Evolutionary conservation across 2,329 filamentous ascomycete genomes (phyloP).

Genomic region (Diaporthe sp.): DNA sequence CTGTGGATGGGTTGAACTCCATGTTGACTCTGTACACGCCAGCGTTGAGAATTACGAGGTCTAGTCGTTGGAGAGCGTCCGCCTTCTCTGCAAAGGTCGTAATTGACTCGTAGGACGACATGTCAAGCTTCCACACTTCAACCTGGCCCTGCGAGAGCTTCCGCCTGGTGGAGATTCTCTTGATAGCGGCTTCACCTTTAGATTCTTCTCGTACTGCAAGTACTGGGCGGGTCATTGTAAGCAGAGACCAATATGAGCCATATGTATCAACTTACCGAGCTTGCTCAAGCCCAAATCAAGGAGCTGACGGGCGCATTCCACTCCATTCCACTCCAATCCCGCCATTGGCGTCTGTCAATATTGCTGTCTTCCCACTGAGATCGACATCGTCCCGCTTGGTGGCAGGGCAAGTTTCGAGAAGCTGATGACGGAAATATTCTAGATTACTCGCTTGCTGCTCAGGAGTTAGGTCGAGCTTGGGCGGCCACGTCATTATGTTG

Average conservation of each 20-base stretch:
- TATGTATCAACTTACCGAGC: conserved; percentile 37
- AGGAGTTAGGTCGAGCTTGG: neutral
- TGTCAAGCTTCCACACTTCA: conserved; percentile 52
- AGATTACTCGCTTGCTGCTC: neutral
- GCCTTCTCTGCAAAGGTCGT: neutral
- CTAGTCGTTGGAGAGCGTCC: neutral
- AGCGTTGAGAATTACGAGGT: conserved; percentile 22
- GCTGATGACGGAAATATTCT: neutral
- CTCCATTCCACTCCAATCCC: conserved; percentile 51
- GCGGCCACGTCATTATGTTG: neutral
- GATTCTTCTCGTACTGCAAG: conserved; percentile 47
- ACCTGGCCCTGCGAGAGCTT: conserved; percentile 40
- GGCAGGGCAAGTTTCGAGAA: conserved; percentile 4
- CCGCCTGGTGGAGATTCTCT: conserved; percentile 35
- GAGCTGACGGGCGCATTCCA: conserved; percentile 49
- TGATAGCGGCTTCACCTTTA: conserved; percentile 35
- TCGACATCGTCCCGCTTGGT: conserved; percentile 14
- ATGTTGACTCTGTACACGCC: neutral
- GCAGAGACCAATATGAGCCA: neutral
- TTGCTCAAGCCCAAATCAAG: conserved; percentile 44
- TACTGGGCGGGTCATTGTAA: conserved; percentile 31
- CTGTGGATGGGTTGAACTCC: neutral
- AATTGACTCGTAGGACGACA: conserved; percentile 47
- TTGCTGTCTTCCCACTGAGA: conserved; percentile 44
- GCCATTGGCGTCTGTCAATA: conserved; percentile 52